These are phyloP conservation scores for Coemansia aciculifera DNA, from an alignment of 192 early-diverging fungal species.

Conservation along the genomic window DNA sequence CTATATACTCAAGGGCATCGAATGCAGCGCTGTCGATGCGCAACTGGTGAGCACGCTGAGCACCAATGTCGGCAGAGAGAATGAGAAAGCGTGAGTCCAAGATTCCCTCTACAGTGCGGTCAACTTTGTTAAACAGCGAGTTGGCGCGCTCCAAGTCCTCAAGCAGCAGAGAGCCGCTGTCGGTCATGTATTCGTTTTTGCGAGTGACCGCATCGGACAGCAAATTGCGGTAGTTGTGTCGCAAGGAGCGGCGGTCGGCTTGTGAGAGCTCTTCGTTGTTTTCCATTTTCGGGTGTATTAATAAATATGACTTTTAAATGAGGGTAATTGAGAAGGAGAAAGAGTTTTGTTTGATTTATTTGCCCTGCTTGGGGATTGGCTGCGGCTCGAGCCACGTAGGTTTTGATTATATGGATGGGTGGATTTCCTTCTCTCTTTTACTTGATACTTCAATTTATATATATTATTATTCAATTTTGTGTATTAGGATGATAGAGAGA, in stretches of 20 bases:
- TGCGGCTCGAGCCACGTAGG: neutral
- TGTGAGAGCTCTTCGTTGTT: conserved; percentile 7
- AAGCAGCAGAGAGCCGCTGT: conserved; percentile 24
- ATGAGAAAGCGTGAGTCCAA: conserved; percentile 85
- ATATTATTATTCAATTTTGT: neutral
- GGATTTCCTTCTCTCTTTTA: neutral
- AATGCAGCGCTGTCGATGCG: conserved; percentile 73
- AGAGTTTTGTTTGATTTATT: neutral
- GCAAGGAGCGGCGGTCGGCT: conserved; percentile 31
- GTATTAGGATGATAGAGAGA: neutral
- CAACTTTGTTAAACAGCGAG: conserved; percentile 58
- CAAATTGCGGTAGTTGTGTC: conserved; percentile 47
- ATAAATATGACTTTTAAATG: neutral
- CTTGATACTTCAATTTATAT: neutral
- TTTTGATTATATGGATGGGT: neutral
- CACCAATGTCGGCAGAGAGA: conserved; percentile 69
- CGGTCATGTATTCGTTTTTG: conserved; percentile 48
- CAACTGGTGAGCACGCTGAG: conserved; percentile 76
- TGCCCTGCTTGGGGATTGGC: no score
- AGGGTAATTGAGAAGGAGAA: neutral
- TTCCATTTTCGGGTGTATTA: neutral
- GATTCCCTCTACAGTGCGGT: conserved; percentile 80
- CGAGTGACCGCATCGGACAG: conserved; percentile 40
- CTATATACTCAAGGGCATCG: conserved; percentile 75
- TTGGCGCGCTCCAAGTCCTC: conserved; percentile 48